These are phyloP conservation scores for Plasmopara viticola DNA, from an alignment of 352 stramenopile species.

Conservation along the genomic window DNA sequence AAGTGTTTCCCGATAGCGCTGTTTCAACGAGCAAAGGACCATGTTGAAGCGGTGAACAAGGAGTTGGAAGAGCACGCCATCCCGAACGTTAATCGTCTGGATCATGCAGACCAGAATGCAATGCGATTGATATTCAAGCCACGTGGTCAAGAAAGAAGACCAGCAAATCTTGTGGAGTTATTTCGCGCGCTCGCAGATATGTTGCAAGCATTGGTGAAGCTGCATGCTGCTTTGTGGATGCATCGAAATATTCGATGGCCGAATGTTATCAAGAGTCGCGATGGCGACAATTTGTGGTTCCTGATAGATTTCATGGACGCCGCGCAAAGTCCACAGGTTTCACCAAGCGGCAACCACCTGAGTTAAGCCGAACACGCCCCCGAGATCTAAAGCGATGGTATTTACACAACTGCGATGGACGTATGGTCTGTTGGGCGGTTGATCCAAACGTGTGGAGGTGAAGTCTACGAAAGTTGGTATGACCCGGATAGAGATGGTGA, in stretches of 20 bases:
- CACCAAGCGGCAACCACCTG: conserved; percentile 9
- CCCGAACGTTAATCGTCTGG: conserved; percentile 18
- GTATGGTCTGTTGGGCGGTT: conserved; percentile 17
- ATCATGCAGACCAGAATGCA: conserved; percentile 5
- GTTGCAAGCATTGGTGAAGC: conserved; percentile 15
- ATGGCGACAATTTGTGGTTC: conserved; percentile 15
- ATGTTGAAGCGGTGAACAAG: conserved; percentile 20
- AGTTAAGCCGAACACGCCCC: conserved; percentile 13
- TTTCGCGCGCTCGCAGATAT: conserved; percentile 15
- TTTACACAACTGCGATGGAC: conserved; percentile 14
- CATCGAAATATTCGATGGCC: conserved; percentile 24
- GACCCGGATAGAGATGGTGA: conserved; percentile 5
- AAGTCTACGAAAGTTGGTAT: conserved; percentile 12
- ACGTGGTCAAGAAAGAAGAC: conserved; percentile 15
- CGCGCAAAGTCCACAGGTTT: conserved; percentile 14
- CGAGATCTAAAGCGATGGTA: conserved; percentile 12
- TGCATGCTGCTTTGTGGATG: conserved; percentile 22
- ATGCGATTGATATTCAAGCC: conserved; percentile 14
- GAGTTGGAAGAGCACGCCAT: conserved; percentile 16
- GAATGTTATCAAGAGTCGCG: conserved; percentile 19
- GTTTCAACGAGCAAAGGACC: conserved; percentile 5
- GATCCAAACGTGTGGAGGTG: conserved; percentile 9
- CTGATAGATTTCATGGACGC: conserved; percentile 23
- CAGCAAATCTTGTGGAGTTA: conserved; percentile 12
- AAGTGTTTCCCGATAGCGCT: conserved; percentile 15